Base-by-base conservation (phyloP, 2,329 filamentous ascomycete species). In the Calonectria ilicicola region DNA sequence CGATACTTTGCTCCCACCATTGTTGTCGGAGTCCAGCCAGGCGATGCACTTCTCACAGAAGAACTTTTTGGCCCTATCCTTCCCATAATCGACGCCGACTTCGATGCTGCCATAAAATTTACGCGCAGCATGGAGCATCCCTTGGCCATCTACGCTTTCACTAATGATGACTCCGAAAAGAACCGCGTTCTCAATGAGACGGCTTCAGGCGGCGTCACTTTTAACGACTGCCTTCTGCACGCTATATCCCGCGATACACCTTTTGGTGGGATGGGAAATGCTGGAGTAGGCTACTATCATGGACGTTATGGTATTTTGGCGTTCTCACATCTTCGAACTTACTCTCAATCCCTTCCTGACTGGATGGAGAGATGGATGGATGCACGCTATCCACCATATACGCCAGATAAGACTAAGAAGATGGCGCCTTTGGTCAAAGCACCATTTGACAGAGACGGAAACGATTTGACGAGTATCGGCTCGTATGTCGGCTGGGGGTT, bases 191-290 rank as follows among this genome's bases (percentile, higher is more conserved):
- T 76, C 35, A 72, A 74, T 68, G 69, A 78, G 69, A 82, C 82
- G 19, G 81, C 78, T 19, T 87, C 85, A 9, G 86, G 86, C 32
- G 85, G 85, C 29, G 85, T 87, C 62, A 86, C 85, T 1, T 80
- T 87, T 75, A 87, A 88, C 74, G 85, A 86, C 73, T 78, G 81
- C 32, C 76, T 82, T 51, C 71, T 85, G 6, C 86, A 87, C 65
- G 81, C 82, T 46, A 40, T 78, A 76, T 79, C 84, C 42, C 21
- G 44, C 21, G 58, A 44, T 2, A 38, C 58, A 8, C 58, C 58
- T 40, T 62, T 62, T 12, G 58, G 38, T 2, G 58, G 58, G 10
- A 15, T 29, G 21, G 58, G 58, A 1, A 23, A 44, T 27, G 12
- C 58, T 29, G 58, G 58, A 19, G 17, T 42, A n/a, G 58, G 58